Percentiles rank a stretch among this genome's conserved stretches.
Conservation (phyloP, 1,139 yeast genomes). For the Petasospora rhodanensis region DNA sequence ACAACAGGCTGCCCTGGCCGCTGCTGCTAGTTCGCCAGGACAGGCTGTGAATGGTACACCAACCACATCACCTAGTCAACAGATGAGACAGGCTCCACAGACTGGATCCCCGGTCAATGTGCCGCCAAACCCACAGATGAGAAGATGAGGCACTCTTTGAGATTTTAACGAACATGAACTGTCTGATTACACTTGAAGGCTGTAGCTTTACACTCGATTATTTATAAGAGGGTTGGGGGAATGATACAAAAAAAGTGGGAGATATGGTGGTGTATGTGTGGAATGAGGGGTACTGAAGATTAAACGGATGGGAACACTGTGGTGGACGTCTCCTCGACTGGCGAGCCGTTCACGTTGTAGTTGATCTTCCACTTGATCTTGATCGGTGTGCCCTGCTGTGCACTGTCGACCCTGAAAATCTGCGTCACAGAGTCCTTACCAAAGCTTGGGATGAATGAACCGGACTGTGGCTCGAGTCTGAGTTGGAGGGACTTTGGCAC, state of each 20-base stretch:
- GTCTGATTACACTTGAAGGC: conserved; percentile 21
- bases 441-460: conserved; percentile 47
- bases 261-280: no score
- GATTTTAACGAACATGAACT: no score
- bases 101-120: no score
- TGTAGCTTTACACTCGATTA: no score
- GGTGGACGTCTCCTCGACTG: conserved; percentile 56
- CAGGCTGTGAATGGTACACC: not conserved
- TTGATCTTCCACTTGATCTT: conserved; percentile 82
- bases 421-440: conserved; percentile 56
- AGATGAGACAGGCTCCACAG: no score
- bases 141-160: no score
- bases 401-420: conserved; percentile 53
- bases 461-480: conserved; percentile 65
- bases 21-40: conserved; percentile 1
- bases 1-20: conserved; percentile 12
- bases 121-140: no score
- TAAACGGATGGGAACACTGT: conserved; percentile 31
- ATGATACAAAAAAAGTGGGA: no score
- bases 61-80: no score
- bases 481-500: conserved; percentile 73
- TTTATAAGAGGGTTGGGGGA: no score
- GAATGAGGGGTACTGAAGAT: no score
- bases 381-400: conserved; percentile 37
- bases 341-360: conserved; percentile 45